Conservation (phyloP, 2,329 filamentous ascomycete species). For the Magnaporthiopsis rhizophila region DNA sequence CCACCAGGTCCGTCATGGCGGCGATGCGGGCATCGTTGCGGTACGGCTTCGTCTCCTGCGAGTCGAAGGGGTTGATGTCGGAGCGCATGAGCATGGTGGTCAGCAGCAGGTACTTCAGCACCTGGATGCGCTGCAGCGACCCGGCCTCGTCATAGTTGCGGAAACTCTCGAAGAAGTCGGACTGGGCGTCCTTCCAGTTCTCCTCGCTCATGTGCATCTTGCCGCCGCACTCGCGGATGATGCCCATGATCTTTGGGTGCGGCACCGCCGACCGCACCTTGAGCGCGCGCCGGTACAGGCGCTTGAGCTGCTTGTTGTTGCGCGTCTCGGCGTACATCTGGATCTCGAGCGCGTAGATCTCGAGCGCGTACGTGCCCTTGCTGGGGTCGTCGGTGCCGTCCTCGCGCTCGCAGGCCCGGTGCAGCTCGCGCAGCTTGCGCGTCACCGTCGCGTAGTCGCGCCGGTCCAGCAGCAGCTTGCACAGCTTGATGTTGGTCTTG, state of each 20-base stretch:
- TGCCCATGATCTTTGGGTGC: slow-evolving; percentile 97
- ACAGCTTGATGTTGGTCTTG: slow-evolving; percentile 96
- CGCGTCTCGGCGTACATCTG: slow-evolving; percentile 97
- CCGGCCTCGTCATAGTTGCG: slow-evolving; percentile 98
- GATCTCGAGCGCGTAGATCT: slow-evolving; percentile 95
- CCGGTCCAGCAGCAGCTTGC: slow-evolving; percentile 81
- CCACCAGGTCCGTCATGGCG: slow-evolving; percentile 94
- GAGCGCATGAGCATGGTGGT: slow-evolving; percentile 99
- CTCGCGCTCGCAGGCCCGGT: slow-evolving; percentile 77
- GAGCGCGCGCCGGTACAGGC: slow-evolving; percentile 83
- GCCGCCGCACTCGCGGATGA: slow-evolving; percentile 95
- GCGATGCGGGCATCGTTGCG: slow-evolving; percentile 90
- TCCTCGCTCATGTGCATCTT: slow-evolving; percentile 99
- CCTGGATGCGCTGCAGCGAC: slow-evolving; percentile 90
- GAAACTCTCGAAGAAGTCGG: slow-evolving; percentile 98
- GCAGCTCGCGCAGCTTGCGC: slow-evolving; percentile 80
- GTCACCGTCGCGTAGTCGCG: slow-evolving; percentile 77
- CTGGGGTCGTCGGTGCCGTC: slow-evolving; percentile 86
- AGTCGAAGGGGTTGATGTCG: slow-evolving; percentile 97
- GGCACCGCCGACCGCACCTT: slow-evolving; percentile 94
- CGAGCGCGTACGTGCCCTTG: slow-evolving; percentile 92
- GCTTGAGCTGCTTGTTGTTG: slow-evolving; percentile 95
- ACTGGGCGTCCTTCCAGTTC: slow-evolving; percentile 96
- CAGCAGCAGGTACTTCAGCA: slow-evolving; percentile 91
- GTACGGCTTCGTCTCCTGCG: slow-evolving; percentile 97